Evolutionary conservation across 805 yeast species (phyloP).

Genomic region (Candida adriatica): DNA sequence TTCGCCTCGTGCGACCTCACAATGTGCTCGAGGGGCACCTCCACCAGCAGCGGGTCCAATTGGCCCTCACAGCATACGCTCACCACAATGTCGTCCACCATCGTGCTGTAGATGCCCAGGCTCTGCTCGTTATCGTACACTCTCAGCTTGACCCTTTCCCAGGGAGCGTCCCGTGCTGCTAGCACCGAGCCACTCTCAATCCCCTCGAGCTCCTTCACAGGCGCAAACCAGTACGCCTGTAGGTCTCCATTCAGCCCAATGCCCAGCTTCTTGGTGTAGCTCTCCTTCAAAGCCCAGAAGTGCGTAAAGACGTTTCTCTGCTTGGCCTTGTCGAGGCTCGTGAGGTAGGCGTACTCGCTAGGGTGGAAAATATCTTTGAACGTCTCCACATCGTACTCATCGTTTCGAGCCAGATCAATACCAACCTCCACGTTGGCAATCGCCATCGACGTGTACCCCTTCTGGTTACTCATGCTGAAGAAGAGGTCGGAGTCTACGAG

Average conservation of each 20-base stretch:
- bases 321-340: slow-evolving; percentile 5
- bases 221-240: slow-evolving; percentile 23
- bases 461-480: slow-evolving; percentile 59
- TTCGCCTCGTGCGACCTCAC: slow-evolving; percentile 1
- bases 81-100: slow-evolving; percentile 17
- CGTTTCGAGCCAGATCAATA: slow-evolving; percentile 38
- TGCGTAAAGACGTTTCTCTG: slow-evolving; percentile 39
- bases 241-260: slow-evolving; percentile 43
- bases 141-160: slow-evolving; percentile 6
- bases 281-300: slow-evolving; percentile 77
- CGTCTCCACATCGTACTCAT: slow-evolving; percentile 27
- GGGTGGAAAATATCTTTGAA: slow-evolving; percentile 37
- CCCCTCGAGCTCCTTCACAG: slow-evolving; percentile 4
- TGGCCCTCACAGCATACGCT: slow-evolving; percentile 6
- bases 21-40: slow-evolving; percentile 5
- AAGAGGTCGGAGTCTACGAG: slow-evolving; percentile 26
- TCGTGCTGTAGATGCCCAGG: slow-evolving; percentile 15
- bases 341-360: slow-evolving; percentile 29
- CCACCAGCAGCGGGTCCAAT: slow-evolving; percentile 1
- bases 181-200: neutral
- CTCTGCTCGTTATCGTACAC: slow-evolving; percentile 6
- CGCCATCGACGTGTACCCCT: slow-evolving; percentile 39
- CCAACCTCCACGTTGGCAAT: slow-evolving; percentile 34
- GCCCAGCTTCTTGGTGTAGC: slow-evolving; percentile 63
- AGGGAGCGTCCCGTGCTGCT: neutral